phyloP scores from a whole-genome alignment of 345 rosid genomes.

The Sonneratia alba region DNA sequence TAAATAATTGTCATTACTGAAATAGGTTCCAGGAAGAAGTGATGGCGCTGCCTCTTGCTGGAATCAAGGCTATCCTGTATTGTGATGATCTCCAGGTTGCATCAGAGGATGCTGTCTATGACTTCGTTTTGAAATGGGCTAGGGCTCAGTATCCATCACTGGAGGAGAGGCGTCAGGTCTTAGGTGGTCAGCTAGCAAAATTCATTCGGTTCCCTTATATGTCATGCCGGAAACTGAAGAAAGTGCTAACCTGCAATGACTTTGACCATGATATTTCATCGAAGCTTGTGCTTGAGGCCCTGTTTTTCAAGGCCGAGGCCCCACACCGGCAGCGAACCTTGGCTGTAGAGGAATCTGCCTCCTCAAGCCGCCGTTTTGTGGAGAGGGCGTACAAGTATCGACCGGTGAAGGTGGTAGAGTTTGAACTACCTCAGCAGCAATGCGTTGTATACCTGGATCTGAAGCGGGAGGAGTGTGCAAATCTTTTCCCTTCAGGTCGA shows the following conservation, averaged over 20 bases:
- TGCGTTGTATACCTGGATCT: slow-evolving; percentile 93
- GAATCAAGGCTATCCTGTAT: slow-evolving; percentile 80
- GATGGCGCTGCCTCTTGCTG: slow-evolving; percentile 81
- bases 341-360: slow-evolving; percentile 66
- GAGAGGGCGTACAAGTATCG: slow-evolving; percentile 97
- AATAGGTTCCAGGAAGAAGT: slow-evolving; percentile 86
- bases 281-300: slow-evolving; percentile 92
- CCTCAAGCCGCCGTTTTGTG: slow-evolving; percentile 59
- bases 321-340: slow-evolving; percentile 81
- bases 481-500: slow-evolving; percentile 82
- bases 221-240: slow-evolving; percentile 92
- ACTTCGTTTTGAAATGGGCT: slow-evolving; percentile 89
- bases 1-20: slow-evolving; percentile 8
- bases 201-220: slow-evolving; percentile 91
- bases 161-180: slow-evolving; percentile 76
- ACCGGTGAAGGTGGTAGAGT: slow-evolving; percentile 94
- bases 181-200: slow-evolving; percentile 73
- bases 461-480: slow-evolving; percentile 76
- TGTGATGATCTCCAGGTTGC: slow-evolving; percentile 95
- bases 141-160: slow-evolving; percentile 51
- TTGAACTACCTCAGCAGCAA: slow-evolving; percentile 86
- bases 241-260: slow-evolving; percentile 75
- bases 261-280: slow-evolving; percentile 88
- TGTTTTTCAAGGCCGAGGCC: slow-evolving; percentile 98
- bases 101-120: slow-evolving; percentile 95